Evolutionary conservation across 2,329 filamentous ascomycete genomes (phyloP), one percentile per base, ranked within the genome.

Genomic region (Xenoacremonium recifei): DNA sequence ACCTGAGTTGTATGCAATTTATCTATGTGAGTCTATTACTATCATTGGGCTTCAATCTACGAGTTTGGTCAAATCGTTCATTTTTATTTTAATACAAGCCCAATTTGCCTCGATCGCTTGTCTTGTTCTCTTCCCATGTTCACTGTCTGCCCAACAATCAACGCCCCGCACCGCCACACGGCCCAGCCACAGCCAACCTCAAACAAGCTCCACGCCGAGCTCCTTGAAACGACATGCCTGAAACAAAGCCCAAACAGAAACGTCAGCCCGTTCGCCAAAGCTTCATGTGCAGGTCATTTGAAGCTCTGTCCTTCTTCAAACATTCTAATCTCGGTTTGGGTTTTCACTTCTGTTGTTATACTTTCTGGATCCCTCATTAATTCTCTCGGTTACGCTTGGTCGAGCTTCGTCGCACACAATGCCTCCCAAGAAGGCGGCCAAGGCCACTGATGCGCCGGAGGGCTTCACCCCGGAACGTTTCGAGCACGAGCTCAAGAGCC

Each of bases 401-500:
- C 30, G 10, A 16, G 20, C 25, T 25, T 37, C 21, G 38, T 19
- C 25, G 9, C 20, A 23, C 41, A 35, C 31, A 35, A 59, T 59
- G 56, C 47, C 56, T 20, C 31, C 55, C 6, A 54, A 49, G 43
- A 53, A 53, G 3, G 33, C 41, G 32, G 30, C 50, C 37, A 47
- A 47, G 54, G 54, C 53, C 49, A 39, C 51, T 49, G 49, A 42
- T 42, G 39, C 50, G 44, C 44, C 60, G 12, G 48, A 62, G 39
- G 54, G 66, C 29, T 69, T 73, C 56, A 74, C 72, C 4, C 71
- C 72, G n/a, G 67, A 76, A 45, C 67, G 66, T 36, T 79, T 79
- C 53, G 75, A 79, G 54, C 65, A 66, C 44, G 77, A 82, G 52
- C 73, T 81, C 40, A 67, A 72, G 50, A 55, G 65, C 25, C 70